phyloP scores from a whole-genome alignment of 2,329 filamentous ascomycete genomes.

The Paecilomyces variotii region DNA sequence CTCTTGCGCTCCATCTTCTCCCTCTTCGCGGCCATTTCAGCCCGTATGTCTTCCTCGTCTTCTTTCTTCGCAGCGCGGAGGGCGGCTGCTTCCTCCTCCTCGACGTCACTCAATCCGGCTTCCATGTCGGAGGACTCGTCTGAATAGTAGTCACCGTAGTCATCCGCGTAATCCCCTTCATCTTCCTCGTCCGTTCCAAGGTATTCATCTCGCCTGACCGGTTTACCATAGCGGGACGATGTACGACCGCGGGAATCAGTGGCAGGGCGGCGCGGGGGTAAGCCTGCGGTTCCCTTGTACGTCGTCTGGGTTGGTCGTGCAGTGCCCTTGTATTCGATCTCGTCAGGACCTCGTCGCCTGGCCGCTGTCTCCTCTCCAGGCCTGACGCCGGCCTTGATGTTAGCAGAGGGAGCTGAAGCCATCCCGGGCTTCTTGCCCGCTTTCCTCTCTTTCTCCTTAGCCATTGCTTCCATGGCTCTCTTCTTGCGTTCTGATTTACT shows the following conservation, averaged over 20 bases:
- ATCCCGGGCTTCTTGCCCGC: constrained; percentile 19
- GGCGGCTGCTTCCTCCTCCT: constrained; percentile 37
- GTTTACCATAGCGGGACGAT: constrained; percentile 16
- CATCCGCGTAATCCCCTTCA: constrained; percentile 33
- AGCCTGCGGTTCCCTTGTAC: constrained; percentile 38
- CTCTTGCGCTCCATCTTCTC: constrained; percentile 40
- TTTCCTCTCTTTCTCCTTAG: constrained; percentile 30
- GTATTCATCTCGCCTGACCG: constrained; percentile 32
- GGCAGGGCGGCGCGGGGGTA: constrained; percentile 19
- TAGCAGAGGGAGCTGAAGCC: constrained; percentile 9
- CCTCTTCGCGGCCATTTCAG: constrained; percentile 37
- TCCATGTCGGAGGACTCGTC: constrained; percentile 45
- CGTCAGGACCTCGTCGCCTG: constrained; percentile 25
- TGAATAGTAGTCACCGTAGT: constrained; percentile 36
- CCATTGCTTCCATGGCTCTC: constrained; percentile 32
- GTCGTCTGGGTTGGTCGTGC: constrained; percentile 20
- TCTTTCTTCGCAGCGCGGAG: constrained; percentile 35
- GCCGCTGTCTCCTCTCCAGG: constrained; percentile 11
- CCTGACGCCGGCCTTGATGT: constrained; percentile 12
- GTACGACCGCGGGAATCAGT: constrained; percentile 19
- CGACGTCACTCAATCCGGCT: constrained; percentile 39
- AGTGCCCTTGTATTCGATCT: constrained; percentile 31
- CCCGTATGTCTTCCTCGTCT: constrained; percentile 38
- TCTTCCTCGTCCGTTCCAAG: constrained; percentile 42
- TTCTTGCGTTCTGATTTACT: constrained; percentile 48